Percentiles rank a stretch among this genome's conserved stretches.
Conservation (phyloP, 192 early-diverging fungal species). For the Diversispora epigaea region DNA sequence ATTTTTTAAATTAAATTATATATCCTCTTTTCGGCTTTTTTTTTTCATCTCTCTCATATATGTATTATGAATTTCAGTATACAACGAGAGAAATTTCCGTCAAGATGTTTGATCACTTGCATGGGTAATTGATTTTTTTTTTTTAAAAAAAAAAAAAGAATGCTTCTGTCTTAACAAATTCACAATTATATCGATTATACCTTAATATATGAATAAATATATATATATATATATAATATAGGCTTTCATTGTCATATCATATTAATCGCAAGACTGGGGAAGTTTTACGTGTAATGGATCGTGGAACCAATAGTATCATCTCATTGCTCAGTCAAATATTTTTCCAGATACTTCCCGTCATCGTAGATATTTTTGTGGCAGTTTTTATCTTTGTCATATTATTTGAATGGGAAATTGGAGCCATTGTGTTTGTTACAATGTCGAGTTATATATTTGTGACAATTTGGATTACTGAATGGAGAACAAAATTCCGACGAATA, state of each 20-base stretch:
- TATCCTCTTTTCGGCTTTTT: too few species aligned
- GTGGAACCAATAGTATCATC: conserved; percentile 71
- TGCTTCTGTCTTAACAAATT: not conserved
- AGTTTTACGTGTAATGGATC: conserved; percentile 87
- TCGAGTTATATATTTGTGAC: conserved; percentile 79
- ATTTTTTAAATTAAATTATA: not conserved
- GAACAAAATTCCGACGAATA: conserved; percentile 73
- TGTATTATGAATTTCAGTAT: conserved; percentile 38
- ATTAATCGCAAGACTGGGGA: conserved; percentile 94
- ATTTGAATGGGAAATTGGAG: conserved; percentile 74
- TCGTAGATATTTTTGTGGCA: conserved; percentile 86
- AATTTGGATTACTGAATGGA: conserved; percentile 84
- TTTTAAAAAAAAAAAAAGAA: too few species aligned
- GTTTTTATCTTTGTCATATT: conserved; percentile 64
- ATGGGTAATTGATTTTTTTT: not conserved
- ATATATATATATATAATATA: conserved; percentile 49
- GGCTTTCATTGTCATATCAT: conserved; percentile 87
- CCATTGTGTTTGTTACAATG: conserved; percentile 90
- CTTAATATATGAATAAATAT: not conserved
- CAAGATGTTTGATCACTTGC: conserved; percentile 77
- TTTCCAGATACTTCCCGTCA: conserved; percentile 89
- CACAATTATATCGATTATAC: not conserved
- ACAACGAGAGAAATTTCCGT: conserved; percentile 91
- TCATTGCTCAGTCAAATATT: conserved; percentile 77
- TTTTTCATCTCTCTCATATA: not conserved